Conservation (phyloP, 169 alveolate genomes). For the Eimeria praecox region DNA sequence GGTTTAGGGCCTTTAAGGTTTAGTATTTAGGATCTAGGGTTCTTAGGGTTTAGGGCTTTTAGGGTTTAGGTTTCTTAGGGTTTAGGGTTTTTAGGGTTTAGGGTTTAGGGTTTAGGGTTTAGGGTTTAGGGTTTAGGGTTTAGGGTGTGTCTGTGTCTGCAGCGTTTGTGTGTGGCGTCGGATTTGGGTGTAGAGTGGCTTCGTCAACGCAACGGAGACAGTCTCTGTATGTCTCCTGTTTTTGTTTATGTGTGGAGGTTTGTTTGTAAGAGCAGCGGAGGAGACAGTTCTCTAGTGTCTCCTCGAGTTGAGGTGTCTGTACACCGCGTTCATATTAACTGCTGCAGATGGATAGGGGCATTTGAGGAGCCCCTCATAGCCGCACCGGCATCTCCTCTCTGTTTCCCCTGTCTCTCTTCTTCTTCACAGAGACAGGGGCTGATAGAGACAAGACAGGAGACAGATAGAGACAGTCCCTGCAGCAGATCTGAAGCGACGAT, state of each 20-base stretch:
- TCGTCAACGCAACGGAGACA: neutral
- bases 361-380: constrained; percentile 58
- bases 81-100: neutral
- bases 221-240: neutral
- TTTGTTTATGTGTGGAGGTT: neutral
- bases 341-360: neutral
- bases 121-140: constrained; percentile 44
- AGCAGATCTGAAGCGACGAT: neutral
- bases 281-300: neutral
- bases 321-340: neutral
- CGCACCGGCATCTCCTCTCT: neutral
- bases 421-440: neutral
- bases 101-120: too few species aligned
- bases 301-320: neutral
- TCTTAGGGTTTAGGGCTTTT: neutral
- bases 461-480: neutral
- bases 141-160: constrained; percentile 1
- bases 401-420: neutral
- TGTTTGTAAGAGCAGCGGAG: neutral
- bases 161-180: constrained; percentile 26
- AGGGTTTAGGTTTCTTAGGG: neutral
- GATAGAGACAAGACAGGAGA: neutral
- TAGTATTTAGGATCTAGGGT: constrained; percentile 5
- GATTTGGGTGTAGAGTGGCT: constrained; percentile 32
- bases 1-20: too few species aligned